phyloP scores from a whole-genome alignment of 352 stramenopile genomes.

The Plasmopara muralis region DNA sequence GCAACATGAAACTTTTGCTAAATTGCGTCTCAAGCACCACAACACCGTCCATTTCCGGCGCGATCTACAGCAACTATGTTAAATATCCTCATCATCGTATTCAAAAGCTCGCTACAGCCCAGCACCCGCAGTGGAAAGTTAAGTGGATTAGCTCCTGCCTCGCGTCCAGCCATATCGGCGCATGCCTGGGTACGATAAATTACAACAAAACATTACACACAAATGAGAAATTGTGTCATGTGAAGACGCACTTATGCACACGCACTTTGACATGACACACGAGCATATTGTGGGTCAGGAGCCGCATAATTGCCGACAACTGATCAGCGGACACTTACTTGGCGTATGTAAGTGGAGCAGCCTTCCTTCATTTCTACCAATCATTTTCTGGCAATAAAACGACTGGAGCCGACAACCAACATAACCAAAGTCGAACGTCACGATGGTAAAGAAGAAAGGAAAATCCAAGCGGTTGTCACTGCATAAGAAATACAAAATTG shows the following conservation, averaged over 20 bases:
- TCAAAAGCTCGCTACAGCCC: neutral
- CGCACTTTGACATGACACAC: constrained; percentile 77
- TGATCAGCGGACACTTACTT: constrained; percentile 3
- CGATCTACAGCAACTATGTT: constrained; percentile 39
- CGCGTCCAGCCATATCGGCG: constrained; percentile 60
- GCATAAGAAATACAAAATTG: constrained; percentile 99
- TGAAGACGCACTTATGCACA: neutral
- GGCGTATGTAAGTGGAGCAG: constrained; percentile 18
- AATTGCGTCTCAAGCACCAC: constrained; percentile 75
- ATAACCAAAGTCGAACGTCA: constrained; percentile 2
- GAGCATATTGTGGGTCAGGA: constrained; percentile 86
- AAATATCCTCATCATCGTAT: constrained; percentile 1
- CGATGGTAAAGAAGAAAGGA: constrained; percentile 99
- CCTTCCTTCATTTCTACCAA: constrained; percentile 19
- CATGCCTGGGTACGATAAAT: constrained; percentile 35
- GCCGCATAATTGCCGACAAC: constrained; percentile 41
- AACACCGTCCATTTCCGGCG: constrained; percentile 66
- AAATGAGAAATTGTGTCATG: no score
- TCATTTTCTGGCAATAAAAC: constrained; percentile 18
- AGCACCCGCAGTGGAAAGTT: constrained; percentile 77
- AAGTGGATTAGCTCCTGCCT: constrained; percentile 47
- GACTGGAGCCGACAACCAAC: constrained; percentile 28
- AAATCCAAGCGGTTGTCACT: constrained; percentile 96
- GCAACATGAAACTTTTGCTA: constrained; percentile 79
- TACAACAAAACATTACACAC: no score